Percentiles rank a stretch among this genome's conserved stretches.
Conservation (phyloP, 768 basidiomycete genomes). For the Auriscalpium vulgare region DNA sequence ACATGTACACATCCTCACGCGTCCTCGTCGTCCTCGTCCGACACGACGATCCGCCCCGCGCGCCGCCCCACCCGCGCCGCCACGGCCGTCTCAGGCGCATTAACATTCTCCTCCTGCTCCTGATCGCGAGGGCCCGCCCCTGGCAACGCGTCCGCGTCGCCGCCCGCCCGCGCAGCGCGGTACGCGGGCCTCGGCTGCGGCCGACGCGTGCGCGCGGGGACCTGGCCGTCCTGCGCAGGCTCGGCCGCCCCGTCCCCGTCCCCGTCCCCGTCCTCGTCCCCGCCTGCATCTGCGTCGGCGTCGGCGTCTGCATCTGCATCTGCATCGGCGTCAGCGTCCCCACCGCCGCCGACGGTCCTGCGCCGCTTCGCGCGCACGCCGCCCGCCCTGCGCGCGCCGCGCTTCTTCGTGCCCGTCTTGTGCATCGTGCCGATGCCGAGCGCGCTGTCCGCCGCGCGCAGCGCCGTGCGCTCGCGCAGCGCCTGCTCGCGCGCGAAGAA, state of each 20-base stretch:
- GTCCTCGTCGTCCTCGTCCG: no score
- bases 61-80: no score
- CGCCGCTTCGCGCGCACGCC: slow-evolving; percentile 1
- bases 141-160: neutral
- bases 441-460: slow-evolving; percentile 35
- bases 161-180: neutral
- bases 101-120: no score
- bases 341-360: slow-evolving; percentile 19
- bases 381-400: slow-evolving; percentile 28
- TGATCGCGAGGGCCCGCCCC: neutral
- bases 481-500: slow-evolving; percentile 74
- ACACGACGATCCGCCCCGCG: no score
- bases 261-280: slow-evolving; percentile 13
- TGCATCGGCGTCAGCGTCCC: slow-evolving; percentile 1
- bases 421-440: slow-evolving; percentile 37
- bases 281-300: neutral
- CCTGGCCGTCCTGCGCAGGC: no score
- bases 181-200: neutral
- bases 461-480: slow-evolving; percentile 42
- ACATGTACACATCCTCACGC: no score
- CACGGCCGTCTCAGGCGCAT: no score
- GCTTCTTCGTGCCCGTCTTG: slow-evolving; percentile 40
- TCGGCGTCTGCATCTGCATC: neutral
- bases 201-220: no score
- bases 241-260: no score